Base-by-base conservation (phyloP, 305 asterid species). In the Vinca major region DNA sequence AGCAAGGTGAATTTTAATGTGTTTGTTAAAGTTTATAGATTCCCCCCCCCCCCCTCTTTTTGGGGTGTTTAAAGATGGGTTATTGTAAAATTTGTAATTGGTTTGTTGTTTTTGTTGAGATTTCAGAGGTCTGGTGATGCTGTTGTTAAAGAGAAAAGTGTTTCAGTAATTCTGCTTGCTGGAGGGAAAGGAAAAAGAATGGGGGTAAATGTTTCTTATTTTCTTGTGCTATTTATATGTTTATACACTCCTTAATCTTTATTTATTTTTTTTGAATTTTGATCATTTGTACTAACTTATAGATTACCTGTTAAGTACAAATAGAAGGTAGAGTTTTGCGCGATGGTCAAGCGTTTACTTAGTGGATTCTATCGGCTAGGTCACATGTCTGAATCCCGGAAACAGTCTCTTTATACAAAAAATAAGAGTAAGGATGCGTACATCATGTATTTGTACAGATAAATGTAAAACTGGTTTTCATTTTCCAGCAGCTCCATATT, bases 111-210 rank as follows among this genome's bases (percentile, higher is more conserved):
- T 21, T 13, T 41, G 45, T 41, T 26, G 33, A 7, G 3, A 50
- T 49, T 51, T 41, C 69, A 73, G 77, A 60, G 51, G 14, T 41
- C 72, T 26, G 33, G 33, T 67, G 72, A 73, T 50, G 49, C 44
- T 20, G 67, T 50, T 64, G 77, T 73, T 40, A 73, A 73, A 71
- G 92, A 87, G 84, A 90, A 26, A 26, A 85, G 97, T 71, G 97
- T 88, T 33, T 87, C 98, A 19, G 96, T 92, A 60, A 63, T 92
- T 72, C 84, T 92, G 75, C 96, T 92, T 73, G 96, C 98, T 14
- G 98, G 98, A 75, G 97, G 98, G 57, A 86, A 85, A 78, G 98
- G 98, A 39, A 90, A 92, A 78, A 85, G 96, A 80, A 90, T 92
- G 97, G 97, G 97, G 5, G 98, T 92, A 85, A 81, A 88, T 41